These are phyloP conservation scores for Sphagnum contortum DNA, from an alignment of 225 moss, liverwort and hornwort genomes.

Conservation along the genomic window DNA sequence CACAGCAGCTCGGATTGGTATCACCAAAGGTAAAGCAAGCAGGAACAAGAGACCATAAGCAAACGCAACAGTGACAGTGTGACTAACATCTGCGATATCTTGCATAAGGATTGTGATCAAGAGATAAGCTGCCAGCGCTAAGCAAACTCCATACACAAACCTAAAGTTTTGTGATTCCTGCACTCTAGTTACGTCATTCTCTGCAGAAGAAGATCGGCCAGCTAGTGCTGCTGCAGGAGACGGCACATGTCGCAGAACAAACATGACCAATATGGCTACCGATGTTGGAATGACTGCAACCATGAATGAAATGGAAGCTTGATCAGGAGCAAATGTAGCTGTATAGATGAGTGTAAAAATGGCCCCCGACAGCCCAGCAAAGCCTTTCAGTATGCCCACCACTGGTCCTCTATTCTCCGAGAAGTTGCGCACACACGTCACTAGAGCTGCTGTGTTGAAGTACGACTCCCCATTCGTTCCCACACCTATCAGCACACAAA, in stretches of 20 bases:
- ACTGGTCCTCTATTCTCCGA: conserved; percentile 76
- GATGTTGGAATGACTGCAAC: conserved; percentile 64
- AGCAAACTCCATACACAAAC: conserved; percentile 57
- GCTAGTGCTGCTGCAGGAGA: not conserved
- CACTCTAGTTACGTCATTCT: conserved; percentile 10
- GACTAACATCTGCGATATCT: conserved; percentile 20
- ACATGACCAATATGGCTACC: conserved; percentile 56
- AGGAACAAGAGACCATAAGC: conserved; percentile 48
- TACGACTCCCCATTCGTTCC: conserved; percentile 86
- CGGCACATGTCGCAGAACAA: conserved; percentile 53
- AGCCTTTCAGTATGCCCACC: conserved; percentile 88
- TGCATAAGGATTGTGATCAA: conserved; percentile 53
- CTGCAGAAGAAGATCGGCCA: too few species aligned
- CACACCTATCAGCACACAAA: conserved; percentile 61
- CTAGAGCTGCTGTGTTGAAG: conserved; percentile 84
- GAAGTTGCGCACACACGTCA: conserved; percentile 84
- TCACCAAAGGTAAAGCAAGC: conserved; percentile 44
- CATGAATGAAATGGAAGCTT: conserved; percentile 78
- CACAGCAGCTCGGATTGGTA: conserved; percentile 17
- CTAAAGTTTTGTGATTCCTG: conserved; percentile 51
- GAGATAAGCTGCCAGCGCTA: conserved; percentile 62
- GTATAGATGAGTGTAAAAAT: conserved; percentile 78
- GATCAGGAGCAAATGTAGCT: conserved; percentile 75
- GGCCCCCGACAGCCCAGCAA: conserved; percentile 80
- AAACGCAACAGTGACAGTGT: conserved; percentile 18